Percentiles rank a stretch among this genome's conserved stretches.
These are phyloP conservation scores for Hippophae rhamnoides DNA, from an alignment of 306 rosid genomes.

Conservation along the genomic window DNA sequence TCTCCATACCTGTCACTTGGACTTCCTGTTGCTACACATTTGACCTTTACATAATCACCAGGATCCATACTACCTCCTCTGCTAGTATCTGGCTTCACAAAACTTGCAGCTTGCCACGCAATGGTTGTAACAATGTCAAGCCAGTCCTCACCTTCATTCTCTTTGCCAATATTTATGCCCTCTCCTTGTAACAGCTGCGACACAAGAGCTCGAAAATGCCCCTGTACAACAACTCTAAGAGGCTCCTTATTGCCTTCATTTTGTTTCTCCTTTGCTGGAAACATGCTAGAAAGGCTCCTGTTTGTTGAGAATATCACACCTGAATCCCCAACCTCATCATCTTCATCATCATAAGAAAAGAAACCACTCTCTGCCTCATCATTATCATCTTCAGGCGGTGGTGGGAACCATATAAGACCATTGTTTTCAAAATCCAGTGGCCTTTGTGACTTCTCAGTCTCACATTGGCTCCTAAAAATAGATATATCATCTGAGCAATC, in stretches of 20 bases:
- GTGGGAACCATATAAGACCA: conserved; percentile 78
- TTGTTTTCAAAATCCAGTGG: conserved; percentile 87
- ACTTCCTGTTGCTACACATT: conserved; percentile 75
- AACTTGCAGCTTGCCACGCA: conserved; percentile 94
- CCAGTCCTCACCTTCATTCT: conserved; percentile 62
- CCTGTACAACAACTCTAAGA: conserved; percentile 61
- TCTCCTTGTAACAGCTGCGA: conserved; percentile 80
- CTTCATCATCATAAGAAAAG: conserved; percentile 78
- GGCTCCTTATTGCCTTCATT: conserved; percentile 74
- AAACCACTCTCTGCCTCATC: conserved; percentile 56
- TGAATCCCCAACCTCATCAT: conserved; percentile 82
- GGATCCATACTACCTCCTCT: conserved; percentile 99
- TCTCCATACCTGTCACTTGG: conserved; percentile 69
- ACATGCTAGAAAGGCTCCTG: conserved; percentile 56
- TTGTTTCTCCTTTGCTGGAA: conserved; percentile 65
- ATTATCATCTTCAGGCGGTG: conserved; percentile 69
- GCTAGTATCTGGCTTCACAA: conserved; percentile 91
- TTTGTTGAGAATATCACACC: conserved; percentile 63
- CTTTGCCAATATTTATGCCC: conserved; percentile 51
- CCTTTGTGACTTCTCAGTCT: conserved; percentile 41
- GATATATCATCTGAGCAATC: conserved; percentile 60
- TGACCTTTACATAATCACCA: conserved; percentile 81
- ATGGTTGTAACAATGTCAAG: conserved; percentile 61
- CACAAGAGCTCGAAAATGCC: conserved; percentile 93
- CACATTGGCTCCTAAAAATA: conserved; percentile 35